Base-by-base conservation (phyloP, 306 rosid species). In the Cicer cuneatum region DNA sequence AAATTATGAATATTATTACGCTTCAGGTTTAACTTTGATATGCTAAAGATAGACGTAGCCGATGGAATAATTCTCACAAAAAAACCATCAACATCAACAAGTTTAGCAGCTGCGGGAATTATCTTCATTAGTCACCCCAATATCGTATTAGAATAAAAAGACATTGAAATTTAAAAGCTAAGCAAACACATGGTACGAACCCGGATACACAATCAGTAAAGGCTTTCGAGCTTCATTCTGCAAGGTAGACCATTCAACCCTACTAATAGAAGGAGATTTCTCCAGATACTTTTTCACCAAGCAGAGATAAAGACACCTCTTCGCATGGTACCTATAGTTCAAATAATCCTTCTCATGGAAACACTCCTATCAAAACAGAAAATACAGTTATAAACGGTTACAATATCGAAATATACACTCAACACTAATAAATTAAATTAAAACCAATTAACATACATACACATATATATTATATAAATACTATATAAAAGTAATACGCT, bases 221-320 rank as follows among this genome's bases (percentile, higher is more conserved):
- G 98, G 98, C 78, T 93, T 93, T 33, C 96, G 84, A 29, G 90
- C 93, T 82, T 92, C 99, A 24, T 92, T 94, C 72, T 88, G 99
- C 7, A 90, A 72, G 16, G 96, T 78, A 43, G 96, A 88, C 97
- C 97, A 90, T 80, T 90, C 96, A 65, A 91, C 90, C 89, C 84
- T 88, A 15, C 66, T 71, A 77, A 91, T 56, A 65, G 85, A 79
- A 12, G 88, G 66, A 79, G 89, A 90, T 5, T 80, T 79, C 74
- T 78, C 85, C 88, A 94, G 72, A 82, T 87, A 83, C 76, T 79
- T 91, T 53, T 88, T 91, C 24, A 94, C 81, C 79, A 89, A 71
- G 80, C 95, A 86, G 5, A 94, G 94, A 84, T 94, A 94, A 64
- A 88, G 87, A 66, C 93, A 90, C 77, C 97, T 86, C 83, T 91